phyloP scores from a whole-genome alignment of 148 eudicot species.

The Vaccinium darrowii region DNA sequence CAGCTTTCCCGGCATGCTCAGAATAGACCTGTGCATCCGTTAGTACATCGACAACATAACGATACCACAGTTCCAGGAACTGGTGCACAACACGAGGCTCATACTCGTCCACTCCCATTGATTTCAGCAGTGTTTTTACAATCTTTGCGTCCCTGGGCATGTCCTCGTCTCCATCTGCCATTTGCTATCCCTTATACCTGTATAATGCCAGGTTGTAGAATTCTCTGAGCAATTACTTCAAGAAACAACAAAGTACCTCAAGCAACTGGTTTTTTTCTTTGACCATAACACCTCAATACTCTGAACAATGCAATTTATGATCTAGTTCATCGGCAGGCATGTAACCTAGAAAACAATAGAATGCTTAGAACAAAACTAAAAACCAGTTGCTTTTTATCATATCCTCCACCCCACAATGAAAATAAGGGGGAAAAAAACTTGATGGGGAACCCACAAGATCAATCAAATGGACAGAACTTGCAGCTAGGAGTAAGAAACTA shows the following conservation, averaged over 20 bases:
- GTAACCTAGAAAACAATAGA: neutral
- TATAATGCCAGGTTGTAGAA: neutral
- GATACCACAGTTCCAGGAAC: conserved; percentile 84
- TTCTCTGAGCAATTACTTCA: neutral
- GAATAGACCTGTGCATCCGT: conserved; percentile 95
- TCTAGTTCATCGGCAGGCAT: neutral
- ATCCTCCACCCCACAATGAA: neutral
- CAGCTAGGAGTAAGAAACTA: too few species aligned
- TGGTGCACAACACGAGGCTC: conserved; percentile 92
- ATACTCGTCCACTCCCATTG: conserved; percentile 90
- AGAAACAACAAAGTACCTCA: neutral
- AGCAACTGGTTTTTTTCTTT: neutral
- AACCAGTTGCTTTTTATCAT: neutral
- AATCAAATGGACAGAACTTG: neutral
- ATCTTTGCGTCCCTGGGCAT: conserved; percentile 92
- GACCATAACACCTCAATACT: neutral
- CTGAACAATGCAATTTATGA: neutral
- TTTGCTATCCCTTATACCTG: conserved; percentile 19
- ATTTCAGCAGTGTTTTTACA: conserved; percentile 72
- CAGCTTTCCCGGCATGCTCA: conserved; percentile 75
- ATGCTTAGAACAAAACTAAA: neutral
- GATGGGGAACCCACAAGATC: neutral
- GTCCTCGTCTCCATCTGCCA: conserved; percentile 80
- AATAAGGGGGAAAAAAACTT: neutral
- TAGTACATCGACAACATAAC: conserved; percentile 79